Evolutionary conservation across 2,329 filamentous ascomycete species (phyloP), one percentile per base, ranked within the genome.

Genomic region (Fusarium siculi): DNA sequence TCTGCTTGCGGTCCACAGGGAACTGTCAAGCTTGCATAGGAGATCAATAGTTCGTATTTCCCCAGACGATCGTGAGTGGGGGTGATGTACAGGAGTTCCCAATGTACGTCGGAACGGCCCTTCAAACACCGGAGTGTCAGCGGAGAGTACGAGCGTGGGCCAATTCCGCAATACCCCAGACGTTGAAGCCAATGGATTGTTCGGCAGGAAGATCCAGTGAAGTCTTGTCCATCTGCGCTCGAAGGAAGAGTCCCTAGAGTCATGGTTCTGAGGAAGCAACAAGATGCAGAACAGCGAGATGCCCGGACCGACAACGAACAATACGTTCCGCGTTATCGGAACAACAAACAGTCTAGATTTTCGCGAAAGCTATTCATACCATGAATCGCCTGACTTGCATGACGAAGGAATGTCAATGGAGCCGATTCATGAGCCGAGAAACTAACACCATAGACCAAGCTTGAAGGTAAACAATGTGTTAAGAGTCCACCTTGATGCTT

Each of bases 11-110:
- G 43, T 40, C 62, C 58, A 74, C 39, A 43, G 18, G 37, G 14
- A 43, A 39, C 14, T 42, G 32, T 18, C 18, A 18, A 34, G 40
- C 30, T 19, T 55, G 19, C 19, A 57, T 23, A 28, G 2, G 30
- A 42, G 19, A 49, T 43, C 52, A 25, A 40, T 23, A 25, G 39
- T 23, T 70, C 65, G 39, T 50, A 42, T 40, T 73, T 53, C 72
- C 72, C 68, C 72, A 50, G 72, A 67, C n/a, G 46, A 57, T 59
- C n/a, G 60, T 58, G 60, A 39, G 72, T 64, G 72, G 68, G 58
- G 72, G 44, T 63, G 43, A 56, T 55, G 50, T 59, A 37, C 49
- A 72, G 37, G 71, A 69, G 62, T 72, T 74, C 56, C 52, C 67
- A 47, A 42, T 52, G 25, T 63, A 30, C 50, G 8, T 70, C 64